Evolutionary conservation across 495 filamentous ascomycete genomes (phyloP).

Genomic region (Cercophora samala): DNA sequence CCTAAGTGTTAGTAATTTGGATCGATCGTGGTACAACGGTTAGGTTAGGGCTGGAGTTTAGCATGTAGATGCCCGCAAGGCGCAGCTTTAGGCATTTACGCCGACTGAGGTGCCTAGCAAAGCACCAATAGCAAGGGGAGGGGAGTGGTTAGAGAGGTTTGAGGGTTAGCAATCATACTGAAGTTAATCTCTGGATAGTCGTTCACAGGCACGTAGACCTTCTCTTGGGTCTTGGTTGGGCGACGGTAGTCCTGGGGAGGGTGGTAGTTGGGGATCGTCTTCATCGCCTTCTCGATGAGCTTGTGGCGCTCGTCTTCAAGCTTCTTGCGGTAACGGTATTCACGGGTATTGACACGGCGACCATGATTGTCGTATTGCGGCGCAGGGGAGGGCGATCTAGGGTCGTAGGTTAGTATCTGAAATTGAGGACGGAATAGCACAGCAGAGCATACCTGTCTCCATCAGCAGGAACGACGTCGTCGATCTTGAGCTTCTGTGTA

Average conservation of each 20-base stretch:
- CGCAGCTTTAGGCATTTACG: slow-evolving; percentile 30
- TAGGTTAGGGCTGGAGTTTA: slow-evolving; percentile 40
- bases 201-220: slow-evolving; percentile 99
- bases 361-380: slow-evolving; percentile 99
- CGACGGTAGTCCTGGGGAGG: slow-evolving; percentile 96
- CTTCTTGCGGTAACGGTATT: slow-evolving; percentile 94
- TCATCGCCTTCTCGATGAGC: slow-evolving; percentile 95
- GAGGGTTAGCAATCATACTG: slow-evolving; percentile 99
- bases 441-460: slow-evolving; percentile 72
- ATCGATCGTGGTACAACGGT: slow-evolving; percentile 42
- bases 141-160: slow-evolving; percentile 67
- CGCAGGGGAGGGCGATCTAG: slow-evolving; percentile 87
- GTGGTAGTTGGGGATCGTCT: slow-evolving; percentile 96
- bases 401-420: slow-evolving; percentile 12
- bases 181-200: slow-evolving; percentile 99
- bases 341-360: slow-evolving; percentile 95
- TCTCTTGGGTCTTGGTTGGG: slow-evolving; percentile 98
- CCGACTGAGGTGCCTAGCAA: slow-evolving; percentile 35
- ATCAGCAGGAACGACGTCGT: slow-evolving; percentile 94
- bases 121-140: slow-evolving; percentile 29
- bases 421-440: not conserved
- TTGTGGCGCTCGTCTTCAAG: slow-evolving; percentile 98
- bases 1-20: slow-evolving; percentile 83
- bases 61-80: slow-evolving; percentile 29
- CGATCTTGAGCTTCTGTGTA: slow-evolving; percentile 96